phyloP scores from a whole-genome alignment of 345 rosid species.

The Populus alba region DNA sequence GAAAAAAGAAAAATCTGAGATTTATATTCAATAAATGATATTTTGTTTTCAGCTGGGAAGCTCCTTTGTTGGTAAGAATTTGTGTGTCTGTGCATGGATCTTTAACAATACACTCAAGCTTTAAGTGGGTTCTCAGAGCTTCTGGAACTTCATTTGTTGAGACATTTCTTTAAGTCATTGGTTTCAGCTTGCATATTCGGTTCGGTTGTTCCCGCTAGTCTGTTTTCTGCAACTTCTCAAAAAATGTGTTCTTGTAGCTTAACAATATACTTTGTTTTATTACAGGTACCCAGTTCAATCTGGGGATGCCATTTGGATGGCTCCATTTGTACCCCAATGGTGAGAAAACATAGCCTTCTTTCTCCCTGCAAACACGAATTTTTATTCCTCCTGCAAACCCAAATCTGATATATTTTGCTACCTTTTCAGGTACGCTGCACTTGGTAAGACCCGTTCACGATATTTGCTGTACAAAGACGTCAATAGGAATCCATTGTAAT shows the following conservation, averaged over 20 bases:
- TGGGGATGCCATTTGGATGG: conserved; percentile 98
- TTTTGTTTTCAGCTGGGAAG: not conserved
- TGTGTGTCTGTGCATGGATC: not conserved
- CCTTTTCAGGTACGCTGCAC: conserved; percentile 76
- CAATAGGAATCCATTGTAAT: conserved; percentile 59
- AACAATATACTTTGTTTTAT: not conserved
- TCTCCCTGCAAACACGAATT: not conserved
- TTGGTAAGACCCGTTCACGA: conserved; percentile 61
- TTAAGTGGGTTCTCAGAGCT: conserved; percentile 3
- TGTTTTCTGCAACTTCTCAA: conserved; percentile 3
- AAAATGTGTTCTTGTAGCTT: not conserved
- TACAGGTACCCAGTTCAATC: conserved; percentile 90
- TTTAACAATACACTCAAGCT: not conserved
- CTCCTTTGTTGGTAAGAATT: not conserved
- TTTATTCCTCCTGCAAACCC: conserved; percentile 1
- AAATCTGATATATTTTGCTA: not conserved
- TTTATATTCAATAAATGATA: not conserved
- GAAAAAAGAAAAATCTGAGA: not conserved
- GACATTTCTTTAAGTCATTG: not conserved
- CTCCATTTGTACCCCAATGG: conserved; percentile 97
- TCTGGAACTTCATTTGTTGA: conserved; percentile 5
- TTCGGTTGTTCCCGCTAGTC: not conserved
- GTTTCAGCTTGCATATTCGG: not conserved
- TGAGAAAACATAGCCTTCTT: conserved; percentile 9
- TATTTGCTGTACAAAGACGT: conserved; percentile 85